Conservation (phyloP, 1,284 basidiomycete genomes). For the Puccinia polysora region DNA sequence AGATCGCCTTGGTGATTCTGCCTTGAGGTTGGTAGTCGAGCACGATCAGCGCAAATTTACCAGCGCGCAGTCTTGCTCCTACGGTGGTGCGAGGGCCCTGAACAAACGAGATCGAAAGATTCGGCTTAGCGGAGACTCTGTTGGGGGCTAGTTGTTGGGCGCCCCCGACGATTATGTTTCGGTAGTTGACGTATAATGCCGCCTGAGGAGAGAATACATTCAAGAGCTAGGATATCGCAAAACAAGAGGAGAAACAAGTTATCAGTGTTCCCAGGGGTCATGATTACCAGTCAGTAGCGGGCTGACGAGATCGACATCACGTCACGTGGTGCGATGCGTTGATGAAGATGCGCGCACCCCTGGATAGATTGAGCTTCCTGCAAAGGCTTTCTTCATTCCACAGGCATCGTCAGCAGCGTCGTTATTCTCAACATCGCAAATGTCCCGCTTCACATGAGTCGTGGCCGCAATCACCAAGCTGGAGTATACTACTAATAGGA, state of each 20-base stretch:
- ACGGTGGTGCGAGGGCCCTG: neutral
- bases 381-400: slow-evolving; percentile 20
- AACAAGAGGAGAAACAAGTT: too few species aligned
- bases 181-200: slow-evolving; percentile 2
- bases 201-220: neutral
- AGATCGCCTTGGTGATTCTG: neutral
- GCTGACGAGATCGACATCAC: neutral
- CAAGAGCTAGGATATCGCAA: neutral
- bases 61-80: neutral
- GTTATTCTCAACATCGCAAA: slow-evolving; percentile 3
- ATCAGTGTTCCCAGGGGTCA: neutral
- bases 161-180: slow-evolving; percentile 4
- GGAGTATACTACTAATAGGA: too few species aligned
- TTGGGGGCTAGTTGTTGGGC: slow-evolving; percentile 27
- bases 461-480: too few species aligned
- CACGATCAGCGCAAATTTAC: neutral
- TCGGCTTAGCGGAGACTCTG: neutral
- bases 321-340: too few species aligned
- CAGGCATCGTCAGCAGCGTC: slow-evolving; percentile 19
- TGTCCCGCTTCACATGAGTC: neutral
- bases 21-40: slow-evolving; percentile 5
- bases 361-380: slow-evolving; percentile 6
- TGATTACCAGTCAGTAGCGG: neutral
- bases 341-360: slow-evolving; percentile 2
- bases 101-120: neutral